Percentiles rank a stretch among this genome's conserved stretches.
Evolutionary conservation across 805 yeast species (phyloP).

Genomic region (Lipomyces lipofer): DNA sequence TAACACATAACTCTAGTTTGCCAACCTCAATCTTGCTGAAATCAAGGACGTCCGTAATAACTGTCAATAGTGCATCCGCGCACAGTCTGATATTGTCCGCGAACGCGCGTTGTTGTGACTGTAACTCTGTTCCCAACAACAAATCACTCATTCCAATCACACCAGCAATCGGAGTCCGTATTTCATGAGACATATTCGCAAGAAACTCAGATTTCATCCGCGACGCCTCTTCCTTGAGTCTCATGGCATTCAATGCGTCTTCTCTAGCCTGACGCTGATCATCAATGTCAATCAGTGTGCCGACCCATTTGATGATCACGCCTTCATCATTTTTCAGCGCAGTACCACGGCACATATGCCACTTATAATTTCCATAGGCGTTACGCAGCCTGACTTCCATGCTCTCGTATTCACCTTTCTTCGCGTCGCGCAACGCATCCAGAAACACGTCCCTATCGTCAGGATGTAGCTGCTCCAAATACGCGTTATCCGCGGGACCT

Average conservation of each 20-base stretch:
- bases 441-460: slow-evolving; percentile 24
- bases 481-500: slow-evolving; percentile 22
- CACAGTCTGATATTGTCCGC: slow-evolving; percentile 54
- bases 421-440: slow-evolving; percentile 11
- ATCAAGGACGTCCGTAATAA: slow-evolving; percentile 56
- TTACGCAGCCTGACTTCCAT: slow-evolving; percentile 27
- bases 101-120: slow-evolving; percentile 49
- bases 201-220: slow-evolving; percentile 50
- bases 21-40: slow-evolving; percentile 59
- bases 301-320: slow-evolving; percentile 29
- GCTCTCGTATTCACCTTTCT: slow-evolving; percentile 16
- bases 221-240: slow-evolving; percentile 30
- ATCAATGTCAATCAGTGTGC: slow-evolving; percentile 30
- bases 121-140: slow-evolving; percentile 50
- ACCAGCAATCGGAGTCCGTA: slow-evolving; percentile 57
- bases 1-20: slow-evolving; percentile 47
- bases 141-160: slow-evolving; percentile 52
- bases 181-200: slow-evolving; percentile 59
- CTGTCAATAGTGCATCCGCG: slow-evolving; percentile 53
- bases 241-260: slow-evolving; percentile 30
- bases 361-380: slow-evolving; percentile 24
- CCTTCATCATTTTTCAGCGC: slow-evolving; percentile 27
- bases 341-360: slow-evolving; percentile 31
- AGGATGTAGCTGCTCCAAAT: slow-evolving; percentile 25
- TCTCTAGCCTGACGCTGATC: slow-evolving; percentile 33